Evolutionary conservation across 1,139 yeast genomes (phyloP).

Genomic region (Suzukiozyma palmioleophila): DNA sequence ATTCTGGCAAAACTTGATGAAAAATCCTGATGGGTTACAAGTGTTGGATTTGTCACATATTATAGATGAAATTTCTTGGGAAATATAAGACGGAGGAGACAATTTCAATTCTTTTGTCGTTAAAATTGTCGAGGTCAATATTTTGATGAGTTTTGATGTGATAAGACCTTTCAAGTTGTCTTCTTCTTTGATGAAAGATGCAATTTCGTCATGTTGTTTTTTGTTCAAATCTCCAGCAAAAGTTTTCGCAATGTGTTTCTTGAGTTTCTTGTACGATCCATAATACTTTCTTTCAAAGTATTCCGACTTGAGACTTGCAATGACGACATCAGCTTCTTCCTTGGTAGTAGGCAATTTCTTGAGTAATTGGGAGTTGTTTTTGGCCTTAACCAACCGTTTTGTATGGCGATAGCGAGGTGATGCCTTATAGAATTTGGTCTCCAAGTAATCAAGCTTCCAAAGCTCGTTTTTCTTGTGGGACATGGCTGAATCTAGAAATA

Average conservation of each 20-base stretch:
- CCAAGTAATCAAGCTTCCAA: slow-evolving; percentile 52
- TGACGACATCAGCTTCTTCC: slow-evolving; percentile 41
- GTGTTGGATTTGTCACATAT: slow-evolving; percentile 24
- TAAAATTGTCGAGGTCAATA: slow-evolving; percentile 22
- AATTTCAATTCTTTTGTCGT: slow-evolving; percentile 21
- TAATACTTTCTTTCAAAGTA: slow-evolving; percentile 49
- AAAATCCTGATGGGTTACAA: slow-evolving; percentile 47
- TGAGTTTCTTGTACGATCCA: slow-evolving; percentile 41
- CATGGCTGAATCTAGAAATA: neutral
- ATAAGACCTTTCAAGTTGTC: slow-evolving; percentile 23
- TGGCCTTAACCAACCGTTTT: slow-evolving; percentile 43
- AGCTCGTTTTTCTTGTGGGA: slow-evolving; percentile 16
- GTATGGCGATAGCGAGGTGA: slow-evolving; percentile 55
- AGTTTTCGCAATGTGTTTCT: slow-evolving; percentile 28
- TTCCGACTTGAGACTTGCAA: slow-evolving; percentile 41
- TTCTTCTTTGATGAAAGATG: slow-evolving; percentile 16
- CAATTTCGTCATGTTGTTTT: slow-evolving; percentile 13
- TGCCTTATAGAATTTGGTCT: slow-evolving; percentile 38
- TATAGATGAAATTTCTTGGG: slow-evolving; percentile 18
- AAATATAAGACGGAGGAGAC: slow-evolving; percentile 32
- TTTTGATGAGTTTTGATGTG: slow-evolving; percentile 31
- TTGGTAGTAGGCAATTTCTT: slow-evolving; percentile 35
- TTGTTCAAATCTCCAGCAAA: slow-evolving; percentile 21
- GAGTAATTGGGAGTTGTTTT: slow-evolving; percentile 41
- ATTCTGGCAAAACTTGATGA: slow-evolving; percentile 41